Base-by-base conservation (phyloP, 2,329 filamentous ascomycete species). In the Coleophoma cylindrospora region DNA sequence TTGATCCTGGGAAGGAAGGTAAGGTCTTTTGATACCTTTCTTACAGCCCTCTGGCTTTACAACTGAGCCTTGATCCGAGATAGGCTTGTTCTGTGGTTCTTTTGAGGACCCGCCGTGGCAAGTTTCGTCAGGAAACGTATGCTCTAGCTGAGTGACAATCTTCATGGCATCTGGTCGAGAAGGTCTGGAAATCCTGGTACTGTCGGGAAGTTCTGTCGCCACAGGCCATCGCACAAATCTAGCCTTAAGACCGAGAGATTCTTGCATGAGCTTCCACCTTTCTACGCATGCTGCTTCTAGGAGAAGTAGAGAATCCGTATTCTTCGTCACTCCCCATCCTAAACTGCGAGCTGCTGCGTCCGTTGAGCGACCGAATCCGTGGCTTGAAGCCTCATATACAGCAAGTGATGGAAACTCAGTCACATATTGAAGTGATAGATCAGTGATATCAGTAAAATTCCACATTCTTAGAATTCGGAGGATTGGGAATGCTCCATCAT, bases 381-480 rank as follows among this genome's bases (percentile, higher is more conserved):
- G 65, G 11, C 55, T 56, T 45, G 50, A 38, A 8, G 65, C 57
- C 47, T 63, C 59, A 47, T 57, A 66, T 11, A 68, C 47, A 10
- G 57, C 61, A 17, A 68, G 52, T 12, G 52, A 50, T 8, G 60
- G 63, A 40, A 68, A 68, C 21, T 36, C 45, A 21, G 60, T 62
- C 27, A 68, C 40, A 47, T 63, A 65, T 8, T 36, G 17, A 1
- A 68, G 53, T 2, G 62, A 67, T 22, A 51, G 50, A 11, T 50
- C 45, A 2, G 64, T 68, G 2, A 68, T 14, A 3, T 59, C 56
- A 22, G 49, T 21, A 38, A 63, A 60, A 34, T 61, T 54, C 55
- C 64, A 60, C 2, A 68, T 56, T 41, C 54, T 63, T 33, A 68
- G 49, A 14, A 67, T 57, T 48, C 64, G 55, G 40, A 68, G 47